Conservation (phyloP, 2,329 filamentous ascomycete genomes). For the Dothideomycetes sp. region DNA sequence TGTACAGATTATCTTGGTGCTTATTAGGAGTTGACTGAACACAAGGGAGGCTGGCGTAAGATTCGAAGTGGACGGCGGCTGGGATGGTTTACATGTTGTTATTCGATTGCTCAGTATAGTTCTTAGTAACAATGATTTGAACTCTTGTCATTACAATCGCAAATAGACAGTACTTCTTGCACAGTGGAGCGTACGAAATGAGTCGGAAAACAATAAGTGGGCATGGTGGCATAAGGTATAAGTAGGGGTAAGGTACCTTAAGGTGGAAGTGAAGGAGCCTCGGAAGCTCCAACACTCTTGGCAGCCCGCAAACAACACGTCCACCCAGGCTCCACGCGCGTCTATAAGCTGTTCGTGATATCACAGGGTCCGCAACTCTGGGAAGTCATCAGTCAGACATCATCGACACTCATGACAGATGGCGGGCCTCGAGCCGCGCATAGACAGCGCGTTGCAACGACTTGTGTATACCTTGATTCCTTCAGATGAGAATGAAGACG, state of each 20-base stretch:
- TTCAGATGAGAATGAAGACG: conserved; percentile 45
- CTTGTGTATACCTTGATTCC: conserved; percentile 67
- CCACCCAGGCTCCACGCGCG: no score
- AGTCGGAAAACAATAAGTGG: no score
- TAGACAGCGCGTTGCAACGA: conserved; percentile 68
- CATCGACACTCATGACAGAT: conserved; percentile 5
- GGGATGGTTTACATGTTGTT: background rate
- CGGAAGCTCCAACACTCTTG: no score
- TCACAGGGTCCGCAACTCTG: background rate
- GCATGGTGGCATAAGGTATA: no score
- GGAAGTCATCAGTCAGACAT: background rate
- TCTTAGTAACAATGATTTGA: background rate
- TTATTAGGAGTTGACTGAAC: background rate
- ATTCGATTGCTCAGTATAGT: background rate
- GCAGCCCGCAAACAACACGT: no score
- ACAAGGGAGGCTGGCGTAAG: background rate
- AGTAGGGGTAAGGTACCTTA: no score
- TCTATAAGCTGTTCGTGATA: background rate
- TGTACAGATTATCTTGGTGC: background rate
- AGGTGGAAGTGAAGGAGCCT: no score
- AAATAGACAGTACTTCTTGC: no score
- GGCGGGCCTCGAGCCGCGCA: conserved; percentile 39
- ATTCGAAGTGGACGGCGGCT: background rate
- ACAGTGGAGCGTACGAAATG: no score
- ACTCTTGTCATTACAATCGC: background rate